Evolutionary conservation across 805 yeast genomes (phyloP).

Genomic region (Ogataea thermomethanolica): DNA sequence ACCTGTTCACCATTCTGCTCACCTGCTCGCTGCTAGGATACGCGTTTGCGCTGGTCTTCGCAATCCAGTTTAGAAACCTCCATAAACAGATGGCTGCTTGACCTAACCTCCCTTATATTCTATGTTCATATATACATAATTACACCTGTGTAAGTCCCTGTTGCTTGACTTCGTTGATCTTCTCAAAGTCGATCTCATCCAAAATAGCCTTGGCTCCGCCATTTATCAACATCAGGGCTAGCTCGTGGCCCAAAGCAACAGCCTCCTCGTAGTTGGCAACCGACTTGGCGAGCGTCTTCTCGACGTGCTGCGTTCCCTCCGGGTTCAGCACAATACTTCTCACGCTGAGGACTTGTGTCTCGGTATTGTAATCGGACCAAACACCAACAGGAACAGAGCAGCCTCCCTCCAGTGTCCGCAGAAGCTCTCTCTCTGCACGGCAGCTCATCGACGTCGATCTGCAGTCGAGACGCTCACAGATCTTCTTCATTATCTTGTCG

Average conservation of each 20-base stretch:
- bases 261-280: slow-evolving; percentile 56
- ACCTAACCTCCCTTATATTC: slow-evolving; percentile 4
- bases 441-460: slow-evolving; percentile 68
- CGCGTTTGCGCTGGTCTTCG: slow-evolving; percentile 25
- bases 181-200: slow-evolving; percentile 72
- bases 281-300: slow-evolving; percentile 41
- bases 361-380: slow-evolving; percentile 46
- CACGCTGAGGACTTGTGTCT: slow-evolving; percentile 45
- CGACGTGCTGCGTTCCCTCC: slow-evolving; percentile 72
- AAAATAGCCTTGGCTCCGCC: slow-evolving; percentile 83
- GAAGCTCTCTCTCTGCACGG: slow-evolving; percentile 79
- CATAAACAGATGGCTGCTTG: slow-evolving; percentile 5
- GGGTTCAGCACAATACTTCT: slow-evolving; percentile 79
- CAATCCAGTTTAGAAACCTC: slow-evolving; percentile 16
- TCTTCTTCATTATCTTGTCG: slow-evolving; percentile 54
- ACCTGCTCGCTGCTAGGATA: slow-evolving; percentile 35
- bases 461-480: slow-evolving; percentile 66
- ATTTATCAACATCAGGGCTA: slow-evolving; percentile 64
- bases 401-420: slow-evolving; percentile 93
- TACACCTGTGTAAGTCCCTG: slow-evolving; percentile 28
- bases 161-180: slow-evolving; percentile 44
- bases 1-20: slow-evolving; percentile 36
- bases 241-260: slow-evolving; percentile 58
- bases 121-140: slow-evolving; percentile 7
- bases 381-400: slow-evolving; percentile 98